Base-by-base conservation (phyloP, 176 grass and related monocot species). In the Zoysia japonica region DNA sequence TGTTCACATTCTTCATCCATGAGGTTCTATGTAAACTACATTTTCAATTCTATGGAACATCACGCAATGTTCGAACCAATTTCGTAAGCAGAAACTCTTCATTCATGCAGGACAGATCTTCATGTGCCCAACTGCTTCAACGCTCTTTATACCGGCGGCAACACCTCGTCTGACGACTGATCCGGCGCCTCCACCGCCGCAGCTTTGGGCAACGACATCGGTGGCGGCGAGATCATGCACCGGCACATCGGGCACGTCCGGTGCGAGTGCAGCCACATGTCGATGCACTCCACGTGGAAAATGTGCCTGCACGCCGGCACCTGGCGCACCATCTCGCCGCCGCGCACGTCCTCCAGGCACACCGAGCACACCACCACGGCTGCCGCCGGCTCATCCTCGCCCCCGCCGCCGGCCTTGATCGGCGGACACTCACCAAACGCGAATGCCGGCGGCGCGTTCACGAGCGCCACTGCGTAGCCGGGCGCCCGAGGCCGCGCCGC, bases 181-280 rank as follows among this genome's bases (percentile, higher is more conserved):
- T 49, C 66, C 17, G 59, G 12, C 44, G 36, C 46, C 72, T 16
- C 47, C 42, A 56, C 57, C 11, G 35, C 36, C 3, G 45, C 74
- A 8, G 47, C 65, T 43, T 75, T 70, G 5, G 48, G 3, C 1
- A 54, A 13, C 15, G 8, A 43, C 7, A 9, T 65, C 57, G 9
- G 5, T 28, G 10, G 28, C 41, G 87, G 83, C 68, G 46, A 46
- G 54, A 86, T 16, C 17, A 67, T 77, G 47, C 75, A 69, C 43
- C 88, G 76, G 71, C 88, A 90, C 70, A 87, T 55, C 68, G 84
- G 84, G 56, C 88, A 89, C 66, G 87, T 85, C 51, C n/a, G 39
- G 67, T 89, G 78, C 66, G 61, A 72, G 60, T 43, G 67, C 83
- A 89, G 73, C 87, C 87, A 89, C 60, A 85, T 75, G 63, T 86